Conservation (phyloP, 768 basidiomycete species). For the Leccinum truebloodii region DNA sequence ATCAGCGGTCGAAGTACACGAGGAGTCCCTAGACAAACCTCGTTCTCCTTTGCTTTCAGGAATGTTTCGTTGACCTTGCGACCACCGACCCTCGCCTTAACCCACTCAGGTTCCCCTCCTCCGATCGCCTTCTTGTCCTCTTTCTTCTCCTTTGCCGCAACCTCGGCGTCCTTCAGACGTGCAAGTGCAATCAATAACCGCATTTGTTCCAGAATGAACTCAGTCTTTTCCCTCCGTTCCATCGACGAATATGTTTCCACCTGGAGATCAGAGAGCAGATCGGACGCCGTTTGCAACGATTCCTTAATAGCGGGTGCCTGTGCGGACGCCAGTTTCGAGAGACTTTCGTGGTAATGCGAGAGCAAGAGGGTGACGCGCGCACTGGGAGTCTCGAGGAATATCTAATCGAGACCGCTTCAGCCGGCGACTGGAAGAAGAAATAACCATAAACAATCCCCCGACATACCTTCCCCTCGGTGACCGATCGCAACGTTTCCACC, state of each 20-base stretch:
- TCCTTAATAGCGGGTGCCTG: slow-evolving; percentile 51
- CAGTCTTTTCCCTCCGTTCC: slow-evolving; percentile 97
- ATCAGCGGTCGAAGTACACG: background rate
- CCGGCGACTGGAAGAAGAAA: background rate
- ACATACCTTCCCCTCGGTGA: slow-evolving; percentile 95
- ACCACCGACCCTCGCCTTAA: slow-evolving; percentile 87
- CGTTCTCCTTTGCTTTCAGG: slow-evolving; percentile 84
- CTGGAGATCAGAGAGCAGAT: slow-evolving; percentile 91
- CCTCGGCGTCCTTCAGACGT: slow-evolving; percentile 69
- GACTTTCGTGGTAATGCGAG: slow-evolving; percentile 79
- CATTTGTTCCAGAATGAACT: slow-evolving; percentile 99
- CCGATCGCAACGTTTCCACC: slow-evolving; percentile 83
- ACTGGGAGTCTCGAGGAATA: slow-evolving; percentile 94
- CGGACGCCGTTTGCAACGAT: slow-evolving; percentile 82
- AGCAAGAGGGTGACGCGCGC: slow-evolving; percentile 91
- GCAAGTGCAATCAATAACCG: slow-evolving; percentile 80
- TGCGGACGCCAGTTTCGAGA: slow-evolving; percentile 48
- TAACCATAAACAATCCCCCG: background rate
- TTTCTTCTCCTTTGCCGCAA: slow-evolving; percentile 53
- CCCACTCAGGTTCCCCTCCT: slow-evolving; percentile 89
- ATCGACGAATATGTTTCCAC: slow-evolving; percentile 99
- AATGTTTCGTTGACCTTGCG: slow-evolving; percentile 94
- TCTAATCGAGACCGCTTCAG: slow-evolving; percentile 47
- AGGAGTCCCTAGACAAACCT: slow-evolving; percentile 51
- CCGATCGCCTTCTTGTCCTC: slow-evolving; percentile 54